Evolutionary conservation across 148 eudicot species (phyloP), one percentile per base, ranked within the genome.

Genomic region (Fallopia convolvulus): DNA sequence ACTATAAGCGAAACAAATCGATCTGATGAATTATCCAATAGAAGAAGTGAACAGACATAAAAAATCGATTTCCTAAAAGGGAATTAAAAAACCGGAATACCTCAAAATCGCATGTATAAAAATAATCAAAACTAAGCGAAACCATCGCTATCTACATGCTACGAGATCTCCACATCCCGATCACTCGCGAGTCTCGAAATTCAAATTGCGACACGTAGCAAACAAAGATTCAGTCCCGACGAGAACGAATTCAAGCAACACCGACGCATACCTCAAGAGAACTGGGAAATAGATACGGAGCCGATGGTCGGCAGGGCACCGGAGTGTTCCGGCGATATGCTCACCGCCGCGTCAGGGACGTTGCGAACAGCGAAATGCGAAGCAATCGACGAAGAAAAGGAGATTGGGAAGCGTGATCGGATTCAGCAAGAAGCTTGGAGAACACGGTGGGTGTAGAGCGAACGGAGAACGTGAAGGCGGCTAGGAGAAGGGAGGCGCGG

Each of bases 211-310:
- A 68, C 44, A 14, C 9, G 20, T 39, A 61, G 4, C 21, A 15
- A 36, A 17, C 40, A 26, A 68, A 66, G 5, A 68, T 30, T 12
- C 17, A 48, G 48, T 11, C 36, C 50, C 40, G 2, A 66, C 40
- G 2, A 66, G 15, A 49, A 81, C 30, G 47, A 36, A 48, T 56
- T 20, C 52, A 73, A 73, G 33, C 17, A 73, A 20, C 52, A 79
- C 60, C 42, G 76, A 72, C 74, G 44, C 9, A 70, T 56, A 44
- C 68, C 47, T 11, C 20, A 21, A 44, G 4, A 74, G 41, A 63
- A 60, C 56, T 60, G 18, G 17, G 17, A 61, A 82, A 30, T 3
- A 44, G 75, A 42, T 44, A 73, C 75, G 74, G 74, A 40, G 74
- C 74, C 49, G 48, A 71, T 40, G 49, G 23, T 21, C 75, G 49